Percentiles rank a stretch among this genome's conserved stretches.
Evolutionary conservation across 2,329 filamentous ascomycete species (phyloP).

Genomic region (Seiridium cupressi): DNA sequence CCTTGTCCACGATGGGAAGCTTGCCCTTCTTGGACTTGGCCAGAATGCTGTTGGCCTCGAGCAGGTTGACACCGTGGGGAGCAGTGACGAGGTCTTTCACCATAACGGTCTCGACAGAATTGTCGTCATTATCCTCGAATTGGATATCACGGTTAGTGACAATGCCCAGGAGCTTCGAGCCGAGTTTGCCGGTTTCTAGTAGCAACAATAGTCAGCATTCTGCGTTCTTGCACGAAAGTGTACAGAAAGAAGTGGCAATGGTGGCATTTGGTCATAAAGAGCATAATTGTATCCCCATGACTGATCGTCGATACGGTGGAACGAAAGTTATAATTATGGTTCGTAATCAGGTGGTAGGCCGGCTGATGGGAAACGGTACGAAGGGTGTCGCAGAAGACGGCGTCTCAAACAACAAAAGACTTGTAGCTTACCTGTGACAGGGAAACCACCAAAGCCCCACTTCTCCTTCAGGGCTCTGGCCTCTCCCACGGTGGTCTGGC

Average conservation of each 20-base stretch:
- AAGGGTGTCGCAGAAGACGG: too few species aligned
- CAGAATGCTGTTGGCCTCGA: constrained; percentile 89
- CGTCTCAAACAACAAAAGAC: background rate
- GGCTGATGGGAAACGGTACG: background rate
- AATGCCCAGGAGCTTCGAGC: constrained; percentile 94
- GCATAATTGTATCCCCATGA: constrained; percentile 73
- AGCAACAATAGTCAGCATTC: constrained; percentile 32
- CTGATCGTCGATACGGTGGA: constrained; percentile 94
- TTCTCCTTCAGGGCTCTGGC: constrained; percentile 92
- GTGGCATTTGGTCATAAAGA: constrained; percentile 41
- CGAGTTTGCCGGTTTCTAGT: constrained; percentile 84
- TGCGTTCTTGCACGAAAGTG: background rate
- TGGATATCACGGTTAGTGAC: constrained; percentile 98
- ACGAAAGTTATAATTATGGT: constrained; percentile 98
- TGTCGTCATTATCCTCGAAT: constrained; percentile 76
- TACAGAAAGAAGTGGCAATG: constrained; percentile 8
- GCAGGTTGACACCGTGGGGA: constrained; percentile 74
- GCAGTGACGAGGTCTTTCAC: constrained; percentile 92
- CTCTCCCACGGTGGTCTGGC: constrained; percentile 84
- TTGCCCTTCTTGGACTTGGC: constrained; percentile 98
- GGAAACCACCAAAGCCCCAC: constrained; percentile 98
- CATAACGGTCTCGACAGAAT: constrained; percentile 87
- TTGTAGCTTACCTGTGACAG: constrained; percentile 83
- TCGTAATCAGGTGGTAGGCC: constrained; percentile 69
- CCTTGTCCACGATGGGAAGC: constrained; percentile 83